Base-by-base conservation (phyloP, 495 filamentous ascomycete genomes). In the Podospora sp. region DNA sequence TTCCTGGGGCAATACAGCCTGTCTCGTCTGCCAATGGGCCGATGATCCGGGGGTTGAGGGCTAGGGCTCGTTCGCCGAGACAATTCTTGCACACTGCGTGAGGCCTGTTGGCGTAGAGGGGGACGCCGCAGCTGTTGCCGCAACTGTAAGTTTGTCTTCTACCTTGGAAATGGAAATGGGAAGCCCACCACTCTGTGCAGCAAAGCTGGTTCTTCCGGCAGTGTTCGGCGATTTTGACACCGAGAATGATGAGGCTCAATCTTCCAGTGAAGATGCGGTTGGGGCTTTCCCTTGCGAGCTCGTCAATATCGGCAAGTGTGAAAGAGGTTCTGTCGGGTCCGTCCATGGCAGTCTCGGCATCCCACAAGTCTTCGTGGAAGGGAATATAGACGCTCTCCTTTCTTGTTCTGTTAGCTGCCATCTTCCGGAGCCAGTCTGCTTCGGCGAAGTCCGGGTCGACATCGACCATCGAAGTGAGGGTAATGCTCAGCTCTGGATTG, bases 271-370 rank as follows among this genome's bases (percentile, higher is more conserved):
- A 88, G 25, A 73, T 73, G 12, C 80, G 76, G 22, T 55, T 40
- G 7, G 70, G 49, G 65, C 77, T 70, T 1, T 70, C 58, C 24
- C 81, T 74, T 9, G 83, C 84, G 74, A 80, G 86, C n/a, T 85
- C 81, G 72, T 89, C 88, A 9, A 90, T 69, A 56, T 90, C 86
- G 25, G 83, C 86, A 20, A 90, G 67, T 0, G 82, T 88, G 66
- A 83, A 90, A 33, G 88, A 72, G 6, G 81, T 79, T 57, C 84
- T 76, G n/a, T 73, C 66, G 6, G 80, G 73, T 6, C 83, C 81
- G 36, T 75, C 67, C 51, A 78, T 75, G 7, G 80, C 79, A n/a
- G 68, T 66, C 20, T 87, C 75, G 25, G 81, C 63, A 72, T 88
- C 81, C 77, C 89, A 89, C 26, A 82, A 72, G 51, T 68, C 77